Base-by-base conservation (phyloP, 1,284 basidiomycete species). In the Schizophyllum commune region DNA sequence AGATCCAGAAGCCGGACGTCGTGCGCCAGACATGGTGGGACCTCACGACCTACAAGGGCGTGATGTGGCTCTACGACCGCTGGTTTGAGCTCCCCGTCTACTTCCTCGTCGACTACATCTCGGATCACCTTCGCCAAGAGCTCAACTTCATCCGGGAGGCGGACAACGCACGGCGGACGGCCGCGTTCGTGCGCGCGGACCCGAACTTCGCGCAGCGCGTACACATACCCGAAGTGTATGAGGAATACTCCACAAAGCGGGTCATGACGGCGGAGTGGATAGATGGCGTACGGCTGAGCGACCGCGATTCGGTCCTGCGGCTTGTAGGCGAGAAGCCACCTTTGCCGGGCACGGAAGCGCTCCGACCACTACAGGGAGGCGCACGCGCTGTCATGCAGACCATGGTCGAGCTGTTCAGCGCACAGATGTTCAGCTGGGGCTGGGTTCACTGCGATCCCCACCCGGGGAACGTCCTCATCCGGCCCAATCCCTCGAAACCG, bases 231-330 rank as follows among this genome's bases (percentile, higher is more conserved):
- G 80, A 79, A 62, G 89, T 95, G 0, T 89, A 87, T 68, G 81
- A 84, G 2, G 83, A 87, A 63, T 84, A 84, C 63, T 86, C 90
- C 1, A 91, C 89, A 3, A 85, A 86, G 68, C 82, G 83, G 58
- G 83, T 96, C 51, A 85, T 96, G 81, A 89, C 88, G 0, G 90
- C 92, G 56, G 94, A 96, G 74, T 95, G 88, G 88, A 91, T 93
- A 32, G 88, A 92, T 63, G 91, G 91, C 2, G 81, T 88, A 15
- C 82, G 90, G 8, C 73, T 96, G 32, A 92, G 86, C 64, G 91
- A 95, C 70, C 81, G 82, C 51, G 72, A 70, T 1, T 81, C 78
- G 0, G 77, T 91, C 57, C 74, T 73, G 59, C 75, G 71, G 2
- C 75, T 87, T 33, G 83, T 88, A 79, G 86, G 86, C 58, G 83